A percentile compares a stretch with the other conserved stretches of the same genome.
Conservation (phyloP, 306 rosid species). For the Vigna hirtella region DNA sequence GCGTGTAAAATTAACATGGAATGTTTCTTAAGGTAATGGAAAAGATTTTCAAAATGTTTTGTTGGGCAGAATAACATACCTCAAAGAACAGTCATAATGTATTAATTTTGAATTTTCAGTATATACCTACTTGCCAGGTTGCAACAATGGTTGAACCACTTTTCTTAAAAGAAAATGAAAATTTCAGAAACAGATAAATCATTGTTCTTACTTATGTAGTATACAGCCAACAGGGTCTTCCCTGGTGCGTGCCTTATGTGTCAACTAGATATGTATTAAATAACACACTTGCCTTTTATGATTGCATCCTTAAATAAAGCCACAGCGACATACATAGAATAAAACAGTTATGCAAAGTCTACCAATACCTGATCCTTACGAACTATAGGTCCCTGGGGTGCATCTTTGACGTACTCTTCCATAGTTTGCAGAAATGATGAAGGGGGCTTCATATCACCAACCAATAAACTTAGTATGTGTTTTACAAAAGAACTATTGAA, state of each 20-base stretch:
- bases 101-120: not conserved
- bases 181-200: constrained; percentile 19
- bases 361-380: constrained; percentile 86
- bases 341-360: constrained; percentile 32
- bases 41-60: constrained; percentile 24
- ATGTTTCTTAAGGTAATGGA: constrained; percentile 3
- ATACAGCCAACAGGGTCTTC: constrained; percentile 3
- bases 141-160: constrained; percentile 8
- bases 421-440: constrained; percentile 96
- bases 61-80: not conserved
- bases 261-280: constrained; percentile 26
- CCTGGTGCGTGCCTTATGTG: not conserved
- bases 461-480: constrained; percentile 39
- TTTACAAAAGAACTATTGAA: not conserved
- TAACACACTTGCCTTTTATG: constrained; percentile 5
- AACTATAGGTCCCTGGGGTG: constrained; percentile 70
- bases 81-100: constrained; percentile 7
- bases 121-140: constrained; percentile 22
- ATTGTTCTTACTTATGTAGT: constrained; percentile 12
- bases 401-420: constrained; percentile 97
- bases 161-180: not conserved
- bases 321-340: constrained; percentile 2
- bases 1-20: constrained; percentile 9
- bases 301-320: constrained; percentile 28
- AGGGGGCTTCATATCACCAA: constrained; percentile 76